Evolutionary conservation across 768 basidiomycete genomes (phyloP).

Genomic region (Coprinopsis sp.): DNA sequence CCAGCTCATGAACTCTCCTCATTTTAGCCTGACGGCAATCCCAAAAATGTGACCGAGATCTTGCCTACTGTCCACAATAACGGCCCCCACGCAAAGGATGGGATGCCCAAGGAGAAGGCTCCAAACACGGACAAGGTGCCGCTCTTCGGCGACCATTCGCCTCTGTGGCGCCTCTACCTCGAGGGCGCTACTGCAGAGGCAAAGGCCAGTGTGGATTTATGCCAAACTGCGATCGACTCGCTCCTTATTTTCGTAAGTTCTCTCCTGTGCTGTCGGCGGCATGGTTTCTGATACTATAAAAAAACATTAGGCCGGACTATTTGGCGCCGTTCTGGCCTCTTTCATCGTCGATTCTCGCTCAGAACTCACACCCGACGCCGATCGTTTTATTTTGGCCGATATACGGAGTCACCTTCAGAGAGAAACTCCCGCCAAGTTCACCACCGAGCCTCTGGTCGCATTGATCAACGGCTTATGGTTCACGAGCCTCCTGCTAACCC

Average conservation of each 20-base stretch:
- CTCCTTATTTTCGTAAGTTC: neutral
- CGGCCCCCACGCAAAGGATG: too few species aligned
- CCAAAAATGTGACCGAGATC: too few species aligned
- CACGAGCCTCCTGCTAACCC: slow-evolving; percentile 19
- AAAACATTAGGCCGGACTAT: slow-evolving; percentile 12
- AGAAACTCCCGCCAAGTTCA: neutral
- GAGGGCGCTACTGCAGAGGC: neutral
- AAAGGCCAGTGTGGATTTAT: neutral
- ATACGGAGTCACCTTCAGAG: slow-evolving; percentile 1
- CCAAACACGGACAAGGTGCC: too few species aligned
- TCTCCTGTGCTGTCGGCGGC: too few species aligned
- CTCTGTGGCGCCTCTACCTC: neutral
- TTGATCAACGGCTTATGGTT: slow-evolving; percentile 23
- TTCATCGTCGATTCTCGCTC: neutral
- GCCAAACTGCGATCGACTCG: neutral
- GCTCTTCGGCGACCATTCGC: neutral
- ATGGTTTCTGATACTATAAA: neutral
- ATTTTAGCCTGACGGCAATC: too few species aligned
- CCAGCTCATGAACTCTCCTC: too few species aligned
- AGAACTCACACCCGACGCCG: slow-evolving; percentile 12
- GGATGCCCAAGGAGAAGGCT: too few species aligned
- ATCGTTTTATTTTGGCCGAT: slow-evolving; percentile 11
- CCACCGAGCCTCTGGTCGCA: slow-evolving; percentile 11
- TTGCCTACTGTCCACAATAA: too few species aligned
- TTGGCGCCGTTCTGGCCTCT: neutral